Evolutionary conservation across 2,329 filamentous ascomycete genomes (phyloP), one percentile per base, ranked within the genome.

Genomic region (Bipolaris oryzae): DNA sequence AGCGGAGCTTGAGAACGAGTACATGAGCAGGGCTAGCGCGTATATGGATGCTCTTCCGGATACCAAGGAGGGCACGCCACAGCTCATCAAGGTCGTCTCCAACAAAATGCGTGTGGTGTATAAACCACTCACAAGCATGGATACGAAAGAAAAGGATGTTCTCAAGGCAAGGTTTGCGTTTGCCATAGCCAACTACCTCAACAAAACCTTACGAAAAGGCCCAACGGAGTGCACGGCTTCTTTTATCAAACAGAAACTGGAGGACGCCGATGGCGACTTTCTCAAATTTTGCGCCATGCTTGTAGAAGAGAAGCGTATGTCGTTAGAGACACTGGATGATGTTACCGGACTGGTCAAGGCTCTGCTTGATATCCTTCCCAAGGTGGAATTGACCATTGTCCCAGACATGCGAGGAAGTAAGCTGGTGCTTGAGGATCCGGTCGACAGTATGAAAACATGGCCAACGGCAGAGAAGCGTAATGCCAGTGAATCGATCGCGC

Each of bases 391-490:
- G n/a, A 10, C 28, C 4, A 13, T 5, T 10, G 15, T 11, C 16
- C 25, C 28, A 18, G 15, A 1, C 18, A 23, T 38, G 3, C 9
- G 6, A 16, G 18, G n/a, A 2, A 38, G 15, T 6, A 15, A 43
- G 4, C 41, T 42, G 15, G 28, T 23, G 0, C 33, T 35, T 13
- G 53, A 54, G 15, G 58, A 59, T 16, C 51, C 58, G 2, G 23
- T 64, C 13, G 59, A 59, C n/a, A 58, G 33, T 0, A 53, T 66
- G 43, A 59, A 57, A 20, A 42, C 58, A 31, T 75, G 73, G 73
- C 73, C 73, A 7, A 50, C 57, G 2, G 68, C 64, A 21, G 64
- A 71, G 60, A 72, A 72, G 53, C 70, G 72, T 18, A 63, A 71
- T 39, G 63, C 67, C 41, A 55, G 73, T 72, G 55, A 57, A 69